Evolutionary conservation across 257 asterid species (phyloP), one percentile per base, ranked within the genome.

Genomic region (Ehretia macrophylla): DNA sequence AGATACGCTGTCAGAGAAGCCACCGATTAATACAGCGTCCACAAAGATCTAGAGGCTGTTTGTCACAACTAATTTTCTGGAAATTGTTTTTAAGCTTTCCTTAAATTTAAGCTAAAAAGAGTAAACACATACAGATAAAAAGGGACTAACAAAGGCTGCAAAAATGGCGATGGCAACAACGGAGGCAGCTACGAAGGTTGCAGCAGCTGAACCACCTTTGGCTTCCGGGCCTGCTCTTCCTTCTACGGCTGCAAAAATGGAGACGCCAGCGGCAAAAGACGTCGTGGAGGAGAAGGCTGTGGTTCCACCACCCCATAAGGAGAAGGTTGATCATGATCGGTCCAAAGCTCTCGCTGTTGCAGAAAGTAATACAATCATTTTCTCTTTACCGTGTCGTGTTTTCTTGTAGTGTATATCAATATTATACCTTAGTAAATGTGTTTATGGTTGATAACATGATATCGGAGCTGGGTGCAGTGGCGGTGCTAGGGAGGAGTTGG

Each of bases 261-360:
- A 55, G 39, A 16, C 56, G 40, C 46, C 72, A 11, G 66, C 56
- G 58, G 45, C 76, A 58, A 19, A 57, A 45, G 75, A 69, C 53
- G 66, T 54, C 56, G 77, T 66, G 14, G 68, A 67, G 70, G 82
- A 79, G 54, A 79, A 74, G 70, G 69, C 82, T 21, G 77, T 63
- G 50, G 62, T 32, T 55, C 78, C 78, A 5, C 74, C 69, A 11
- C 77, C 79, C 22, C n/a, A n/a, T n/a, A 71, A 54, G 20, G 63
- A 23, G 42, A 70, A 58, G 50, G 60, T 51, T 47, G 76, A 69
- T 14, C 76, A 69, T 51, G 14, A 11, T 14, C 8, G 8, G 47
- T 32, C 81, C 70, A 74, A 60, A 70, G 81, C 77, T 70, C 55
- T 39, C 38, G 59, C 56, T 42, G 51, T 54, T 11, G 18, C 58